These are phyloP conservation scores for Lodderomyces pseudojiufengensis DNA, from an alignment of 1,139 yeast genomes.

Conservation along the genomic window DNA sequence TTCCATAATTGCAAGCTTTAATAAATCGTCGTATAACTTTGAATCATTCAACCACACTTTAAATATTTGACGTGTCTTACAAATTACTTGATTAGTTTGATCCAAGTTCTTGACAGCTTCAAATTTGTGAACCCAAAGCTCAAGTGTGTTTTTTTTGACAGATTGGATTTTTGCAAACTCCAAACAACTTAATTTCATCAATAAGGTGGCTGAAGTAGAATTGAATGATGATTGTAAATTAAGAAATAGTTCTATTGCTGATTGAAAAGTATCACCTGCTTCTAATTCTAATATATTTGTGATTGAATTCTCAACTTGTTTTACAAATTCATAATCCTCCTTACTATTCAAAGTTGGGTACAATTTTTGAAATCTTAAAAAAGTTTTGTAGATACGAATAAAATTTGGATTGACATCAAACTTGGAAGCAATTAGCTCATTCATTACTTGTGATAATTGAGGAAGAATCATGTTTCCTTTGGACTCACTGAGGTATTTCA, in stretches of 20 bases:
- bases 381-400: too few species aligned
- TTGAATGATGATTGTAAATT: background rate
- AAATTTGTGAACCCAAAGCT: conserved; percentile 12
- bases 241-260: background rate
- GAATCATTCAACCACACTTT: too few species aligned
- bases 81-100: too few species aligned
- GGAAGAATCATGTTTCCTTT: conserved; percentile 1
- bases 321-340: conserved; percentile 23
- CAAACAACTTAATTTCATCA: conserved; percentile 10
- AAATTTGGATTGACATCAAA: too few species aligned
- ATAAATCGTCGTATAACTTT: too few species aligned
- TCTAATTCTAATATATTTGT: conserved; percentile 29
- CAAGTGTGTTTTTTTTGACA: conserved; percentile 3
- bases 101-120: conserved; percentile 2
- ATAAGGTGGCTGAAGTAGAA: conserved; percentile 5
- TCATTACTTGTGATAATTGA: conserved; percentile 1
- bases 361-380: too few species aligned
- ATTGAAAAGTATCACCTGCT: conserved; percentile 20
- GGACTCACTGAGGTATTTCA: background rate
- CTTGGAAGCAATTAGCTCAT: too few species aligned
- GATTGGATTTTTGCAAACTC: conserved; percentile 6
- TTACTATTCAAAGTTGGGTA: background rate
- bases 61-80: too few species aligned
- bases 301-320: conserved; percentile 20
- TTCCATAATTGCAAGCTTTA: too few species aligned